Percentiles rank a stretch among this genome's conserved stretches.
Evolutionary conservation across 352 stramenopile genomes (phyloP).

Genomic region (Pythium volutum): DNA sequence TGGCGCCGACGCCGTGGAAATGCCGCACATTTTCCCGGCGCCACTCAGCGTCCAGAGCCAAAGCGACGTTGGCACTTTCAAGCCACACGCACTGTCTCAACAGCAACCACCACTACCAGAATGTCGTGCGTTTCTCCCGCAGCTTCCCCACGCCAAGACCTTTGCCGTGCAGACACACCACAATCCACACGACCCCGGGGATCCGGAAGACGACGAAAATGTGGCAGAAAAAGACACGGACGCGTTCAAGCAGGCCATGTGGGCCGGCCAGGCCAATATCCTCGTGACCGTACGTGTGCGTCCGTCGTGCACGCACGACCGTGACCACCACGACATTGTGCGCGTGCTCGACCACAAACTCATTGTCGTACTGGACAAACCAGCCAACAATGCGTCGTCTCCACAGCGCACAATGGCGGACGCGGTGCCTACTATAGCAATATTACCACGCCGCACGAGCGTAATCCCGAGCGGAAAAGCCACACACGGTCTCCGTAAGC

Average conservation of each 20-base stretch:
- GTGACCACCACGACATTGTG: constrained; percentile 70
- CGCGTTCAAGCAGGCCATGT: constrained; percentile 76
- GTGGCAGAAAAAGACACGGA: constrained; percentile 40
- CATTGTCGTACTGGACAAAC: constrained; percentile 77
- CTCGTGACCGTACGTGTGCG: constrained; percentile 87
- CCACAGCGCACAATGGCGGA: constrained; percentile 5
- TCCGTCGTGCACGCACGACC: constrained; percentile 73
- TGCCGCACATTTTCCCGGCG: constrained; percentile 20
- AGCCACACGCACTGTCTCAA: neutral
- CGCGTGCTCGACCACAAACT: constrained; percentile 82
- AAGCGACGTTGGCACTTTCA: neutral
- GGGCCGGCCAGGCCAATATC: constrained; percentile 85
- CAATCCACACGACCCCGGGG: constrained; percentile 11
- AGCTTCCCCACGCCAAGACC: constrained; percentile 21
- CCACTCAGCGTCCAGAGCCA: constrained; percentile 6
- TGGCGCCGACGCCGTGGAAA: constrained; percentile 1
- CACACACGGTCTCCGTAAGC: constrained; percentile 29
- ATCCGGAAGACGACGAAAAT: constrained; percentile 12
- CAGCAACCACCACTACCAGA: no score
- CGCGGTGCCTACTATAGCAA: neutral
- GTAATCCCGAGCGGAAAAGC: neutral
- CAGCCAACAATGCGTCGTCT: neutral
- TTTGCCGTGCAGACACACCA: neutral
- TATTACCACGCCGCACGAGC: constrained; percentile 17
- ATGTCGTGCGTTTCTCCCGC: constrained; percentile 27